Base-by-base conservation (phyloP, 2,329 filamentous ascomycete species). In the Claviceps sp. region DNA sequence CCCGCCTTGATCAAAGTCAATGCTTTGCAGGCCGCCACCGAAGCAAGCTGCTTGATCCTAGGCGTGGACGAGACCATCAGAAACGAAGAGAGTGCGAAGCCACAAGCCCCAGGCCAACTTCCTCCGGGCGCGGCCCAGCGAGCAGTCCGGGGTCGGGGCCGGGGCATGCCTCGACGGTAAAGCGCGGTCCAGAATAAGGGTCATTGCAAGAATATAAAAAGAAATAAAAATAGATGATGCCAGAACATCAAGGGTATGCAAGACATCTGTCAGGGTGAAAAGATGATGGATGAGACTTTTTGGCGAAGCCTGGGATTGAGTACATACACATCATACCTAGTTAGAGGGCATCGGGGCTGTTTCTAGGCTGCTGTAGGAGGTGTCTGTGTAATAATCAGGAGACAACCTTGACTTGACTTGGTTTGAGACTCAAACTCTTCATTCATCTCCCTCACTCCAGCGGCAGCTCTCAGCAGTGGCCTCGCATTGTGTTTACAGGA, bases 21-120 rank as follows among this genome's bases (percentile, higher is more conserved):
- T 69, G 93, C 93, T 59, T 85, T 98, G 58, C 89, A 95, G 73
- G 91, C 93, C 20, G 93, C 93, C 49, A 90, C 90, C 36, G 93
- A 98, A 72, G 93, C 93, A 22, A 87, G 86, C 60, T 98, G 93
- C 73, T 72, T 98, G 73, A 97, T 98, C 60, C 73, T 98, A 62
- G 86, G 89, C 61, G 93, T 98, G 52, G 93, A 98, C 65, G 93
- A 98, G 81, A 98, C 93, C 37, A 97, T 98, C 71, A 89, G 84
- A 71, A 98, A 98, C 71, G 89, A 98, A 74, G 90, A 97, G 74
- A 95, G 88, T 63, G 79, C 84, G 61, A 76, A 82, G 67, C 86
- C 90, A 24, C 87, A 95, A 69, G 89, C 82, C 8, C 91, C 91
- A 0, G 78, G 81, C 52, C 77, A 86, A 68, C 78, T 90, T 59